Base-by-base conservation (phyloP, 1,139 yeast genomes). In the Saccharomyces pastorianus region DNA sequence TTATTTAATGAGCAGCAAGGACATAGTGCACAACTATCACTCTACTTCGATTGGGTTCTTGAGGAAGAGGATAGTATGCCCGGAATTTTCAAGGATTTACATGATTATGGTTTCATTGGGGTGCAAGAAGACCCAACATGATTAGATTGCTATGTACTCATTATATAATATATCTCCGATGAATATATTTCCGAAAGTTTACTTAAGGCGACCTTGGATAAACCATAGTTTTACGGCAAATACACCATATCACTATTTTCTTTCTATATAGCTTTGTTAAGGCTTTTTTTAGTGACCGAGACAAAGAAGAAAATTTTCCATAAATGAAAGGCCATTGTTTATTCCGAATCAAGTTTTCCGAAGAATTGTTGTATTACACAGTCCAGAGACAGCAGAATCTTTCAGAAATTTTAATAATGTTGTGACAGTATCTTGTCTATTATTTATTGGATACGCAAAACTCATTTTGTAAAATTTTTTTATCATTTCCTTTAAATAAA, bases 81-180 rank as follows among this genome's bases (percentile, higher is more conserved):
- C 55, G 66, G 68, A 41, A 84, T 88, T 4, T 78, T 79, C 59
- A 60, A 65, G 1, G 73, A 74, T 55, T 67, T 90, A 57, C 72
- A 75, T 42, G 59, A 70, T 2, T 68, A 72, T 46, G 96, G 90
- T 2, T 80, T 88, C 2, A 79, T 90, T 47, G 86, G 89, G 98
- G 91, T 67, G 96, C 90, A 65, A 78, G 25, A 66, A 78, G 88
- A 66, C 97, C 97, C 1, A 84, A 84, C 66, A 97, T 90, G 7
- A 83, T 91, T 47, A 75, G 98, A 55, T 68, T 90, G 29, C 91
- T 96, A 0, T 96, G 98, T 4, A 76, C 7, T 93, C 96, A 0
- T 75, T 89, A 54, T 91, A 91, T 72, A 91, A 88, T 64, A 81
- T 88, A 1, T 87, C 87, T 71, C 66, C 49, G 95, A 91, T 59